Conservation (phyloP, 2,329 filamentous ascomycete genomes). For the Fusarium proliferatum region DNA sequence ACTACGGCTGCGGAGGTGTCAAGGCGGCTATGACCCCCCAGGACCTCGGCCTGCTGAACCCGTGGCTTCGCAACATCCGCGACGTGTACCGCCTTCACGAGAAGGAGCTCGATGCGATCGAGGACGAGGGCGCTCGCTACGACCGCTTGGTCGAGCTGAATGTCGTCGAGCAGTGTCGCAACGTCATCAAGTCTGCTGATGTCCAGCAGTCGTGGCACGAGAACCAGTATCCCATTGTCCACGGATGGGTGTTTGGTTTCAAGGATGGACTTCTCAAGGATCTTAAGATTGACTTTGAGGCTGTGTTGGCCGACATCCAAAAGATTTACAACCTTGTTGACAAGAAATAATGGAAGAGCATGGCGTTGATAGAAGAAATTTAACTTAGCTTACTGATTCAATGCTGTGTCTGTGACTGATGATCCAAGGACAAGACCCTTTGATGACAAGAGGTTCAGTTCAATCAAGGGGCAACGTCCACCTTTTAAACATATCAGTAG, state of each 20-base stretch:
- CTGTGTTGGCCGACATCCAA: constrained; percentile 66
- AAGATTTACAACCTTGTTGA: constrained; percentile 71
- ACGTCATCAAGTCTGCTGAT: constrained; percentile 81
- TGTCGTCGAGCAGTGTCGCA: constrained; percentile 80
- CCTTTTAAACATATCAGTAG: constrained; percentile 34
- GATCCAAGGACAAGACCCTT: neutral
- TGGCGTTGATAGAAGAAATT: constrained; percentile 27
- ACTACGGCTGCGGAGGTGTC: constrained; percentile 82
- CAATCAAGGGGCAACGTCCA: neutral
- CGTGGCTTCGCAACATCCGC: constrained; percentile 79
- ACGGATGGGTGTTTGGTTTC: constrained; percentile 80
- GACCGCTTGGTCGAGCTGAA: constrained; percentile 85
- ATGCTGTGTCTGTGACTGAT: neutral
- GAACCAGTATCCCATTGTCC: constrained; percentile 75
- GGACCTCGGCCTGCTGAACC: constrained; percentile 77
- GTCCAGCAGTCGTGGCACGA: constrained; percentile 77
- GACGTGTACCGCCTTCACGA: constrained; percentile 80
- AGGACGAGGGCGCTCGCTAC: constrained; percentile 69
- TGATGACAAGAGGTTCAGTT: neutral
- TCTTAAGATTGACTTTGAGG: constrained; percentile 70
- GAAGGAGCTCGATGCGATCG: constrained; percentile 73
- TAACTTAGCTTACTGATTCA: constrained; percentile 3
- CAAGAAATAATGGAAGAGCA: constrained; percentile 31
- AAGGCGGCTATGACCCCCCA: constrained; percentile 79
- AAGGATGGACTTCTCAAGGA: constrained; percentile 74